Conservation (phyloP, 2,329 filamentous ascomycete species). For the Endocalyx cinctus region DNA sequence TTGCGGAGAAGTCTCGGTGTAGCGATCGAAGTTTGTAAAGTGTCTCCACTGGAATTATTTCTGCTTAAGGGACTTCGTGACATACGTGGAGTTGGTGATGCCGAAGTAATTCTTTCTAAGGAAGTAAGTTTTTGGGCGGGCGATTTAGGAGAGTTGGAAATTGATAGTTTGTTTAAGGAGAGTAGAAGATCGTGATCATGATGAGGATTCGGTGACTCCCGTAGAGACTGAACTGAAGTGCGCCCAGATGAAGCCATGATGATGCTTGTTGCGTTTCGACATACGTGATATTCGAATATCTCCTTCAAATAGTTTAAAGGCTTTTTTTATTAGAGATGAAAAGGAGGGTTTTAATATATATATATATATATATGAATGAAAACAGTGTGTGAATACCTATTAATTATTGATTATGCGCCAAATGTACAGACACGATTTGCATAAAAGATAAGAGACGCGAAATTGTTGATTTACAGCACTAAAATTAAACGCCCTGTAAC, state of each 20-base stretch:
- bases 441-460: too few species aligned
- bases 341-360: too few species aligned
- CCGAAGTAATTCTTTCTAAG: constrained; percentile 13
- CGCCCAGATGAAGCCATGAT: constrained; percentile 22
- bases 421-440: too few species aligned
- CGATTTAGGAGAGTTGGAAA: constrained; percentile 29
- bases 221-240: constrained; percentile 12
- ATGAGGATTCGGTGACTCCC: constrained; percentile 7
- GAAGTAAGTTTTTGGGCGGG: constrained; percentile 7
- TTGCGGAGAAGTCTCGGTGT: constrained; percentile 52
- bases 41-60: constrained; percentile 21
- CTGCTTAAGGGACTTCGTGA: constrained; percentile 38
- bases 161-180: constrained; percentile 29
- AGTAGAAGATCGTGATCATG: constrained; percentile 20
- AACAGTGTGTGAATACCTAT: too few species aligned
- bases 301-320: too few species aligned
- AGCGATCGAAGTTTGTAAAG: constrained; percentile 38
- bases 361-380: too few species aligned
- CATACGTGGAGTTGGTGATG: constrained; percentile 30
- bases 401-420: too few species aligned
- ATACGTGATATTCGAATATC: constrained; percentile 12
- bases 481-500: too few species aligned
- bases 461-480: too few species aligned
- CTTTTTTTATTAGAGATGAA: too few species aligned
- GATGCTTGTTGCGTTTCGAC: constrained; percentile 6